Base-by-base conservation (phyloP, 768 basidiomycete species). In the Pisolithus microcarpus region DNA sequence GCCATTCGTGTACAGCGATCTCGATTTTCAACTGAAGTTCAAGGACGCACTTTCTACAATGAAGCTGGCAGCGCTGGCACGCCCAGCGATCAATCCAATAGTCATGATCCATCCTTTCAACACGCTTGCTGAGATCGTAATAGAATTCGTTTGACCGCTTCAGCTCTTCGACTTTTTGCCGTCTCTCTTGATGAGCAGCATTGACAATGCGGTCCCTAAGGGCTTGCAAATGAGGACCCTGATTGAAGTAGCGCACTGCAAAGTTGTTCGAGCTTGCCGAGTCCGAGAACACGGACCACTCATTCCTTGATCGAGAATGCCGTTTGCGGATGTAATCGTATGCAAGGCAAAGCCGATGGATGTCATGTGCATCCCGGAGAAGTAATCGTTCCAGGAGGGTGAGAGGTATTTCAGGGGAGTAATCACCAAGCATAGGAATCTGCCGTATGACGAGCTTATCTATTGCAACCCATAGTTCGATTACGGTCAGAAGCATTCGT, bases 381-480 rank as follows among this genome's bases (percentile, higher is more conserved):
- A 80, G 60, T 21, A 81, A 66, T 0, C 66, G 52, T 24, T 76
- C 65, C n/a, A 79, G 57, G n/a, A n/a, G n/a, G 4, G 46, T 45
- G 2, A 51, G 23, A 1, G 74, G 67, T 0, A 80, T 59, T 51
- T 75, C 76, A 0, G 79, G 76, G 10, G 75, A 72, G 49, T 76
- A 80, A 4, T 71, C 60, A 0, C 38, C 39, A 5, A 80, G 59
- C 9, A 78, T 63, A 2, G 78, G 72, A 13, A 59, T 57, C 38
- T 65, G 60, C 3, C 34, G 21, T 15, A 69, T 56, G 7, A 61
- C 65, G 16, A 71, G 37, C 15, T 52, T 63, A 55, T 78, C 76
- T 8, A 77, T 59, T 0, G 67, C 72, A 4, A 72, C 61, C 77
- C 77, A 78, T n/a, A 78, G 60, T 21, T 73, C 68, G 3, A 53